Percentiles rank a stretch among this genome's conserved stretches.
Evolutionary conservation across 139 green algal genomes (phyloP).

Genomic region (Tetraselmis chui): DNA sequence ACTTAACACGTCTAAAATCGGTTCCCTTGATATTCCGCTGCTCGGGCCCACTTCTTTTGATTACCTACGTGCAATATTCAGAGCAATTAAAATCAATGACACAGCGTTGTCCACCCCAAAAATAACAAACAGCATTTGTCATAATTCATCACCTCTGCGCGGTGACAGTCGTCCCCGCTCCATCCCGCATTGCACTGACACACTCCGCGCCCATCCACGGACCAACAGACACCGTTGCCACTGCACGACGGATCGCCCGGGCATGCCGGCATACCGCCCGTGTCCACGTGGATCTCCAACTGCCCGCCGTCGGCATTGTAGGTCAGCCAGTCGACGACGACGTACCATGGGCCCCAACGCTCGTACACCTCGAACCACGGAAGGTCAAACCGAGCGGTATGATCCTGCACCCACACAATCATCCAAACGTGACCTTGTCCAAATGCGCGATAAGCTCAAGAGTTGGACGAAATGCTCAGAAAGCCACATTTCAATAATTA

Average conservation of each 20-base stretch:
- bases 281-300: not conserved
- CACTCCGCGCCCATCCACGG: not conserved
- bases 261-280: not conserved
- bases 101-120: no score
- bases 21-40: no score
- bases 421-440: not conserved
- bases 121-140: no score
- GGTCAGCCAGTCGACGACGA: not conserved
- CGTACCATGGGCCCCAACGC: not conserved
- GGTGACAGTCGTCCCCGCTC: not conserved
- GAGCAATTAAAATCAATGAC: no score
- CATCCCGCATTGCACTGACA: not conserved
- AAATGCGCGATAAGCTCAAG: no score
- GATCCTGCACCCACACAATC: not conserved
- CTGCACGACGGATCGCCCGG: not conserved
- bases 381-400: not conserved
- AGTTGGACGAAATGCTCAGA: no score
- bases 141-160: no score
- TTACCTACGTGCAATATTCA: no score
- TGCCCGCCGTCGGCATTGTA: not conserved
- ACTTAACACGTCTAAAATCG: no score
- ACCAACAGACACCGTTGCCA: not conserved
- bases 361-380: not conserved
- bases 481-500: no score
- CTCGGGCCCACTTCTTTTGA: no score